Evolutionary conservation across 768 basidiomycete genomes (phyloP), one percentile per base, ranked within the genome.

Genomic region (Nidularia sp.): DNA sequence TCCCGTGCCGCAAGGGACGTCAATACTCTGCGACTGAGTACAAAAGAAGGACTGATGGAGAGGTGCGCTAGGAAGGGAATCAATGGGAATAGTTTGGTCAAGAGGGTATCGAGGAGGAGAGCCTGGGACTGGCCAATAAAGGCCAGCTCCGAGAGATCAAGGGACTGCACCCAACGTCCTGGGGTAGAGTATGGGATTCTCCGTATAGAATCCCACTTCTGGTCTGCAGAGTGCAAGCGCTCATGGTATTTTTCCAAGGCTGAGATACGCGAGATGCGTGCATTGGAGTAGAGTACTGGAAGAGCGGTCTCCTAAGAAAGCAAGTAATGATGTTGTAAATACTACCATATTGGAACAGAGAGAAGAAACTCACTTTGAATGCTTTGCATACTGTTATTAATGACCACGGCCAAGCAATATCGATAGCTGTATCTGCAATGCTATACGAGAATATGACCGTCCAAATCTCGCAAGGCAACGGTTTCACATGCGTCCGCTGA

Each of bases 121-220:
- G 76, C 70, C 49, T 85, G 76, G 6, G 73, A 66, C 56, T 75
- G 71, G 25, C 77, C 70, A 45, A 60, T 62, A 58, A 70, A 73
- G 43, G 64, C 57, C 34, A 90, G 58, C 18, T 69, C 66, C 4
- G 88, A 84, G 5, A 97, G 69, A 66, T 96, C 87, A 22, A 97
- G 73, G 7, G 64, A 66, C 53, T 85, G 86, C 1, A 96, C 83
- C 88, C 91, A 95, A 62, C 93, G 78, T 31, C 93, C 93, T 1
- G 93, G 93, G 0, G 87, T 79, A 3, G 92, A 94, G 60, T 87
- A 89, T 0, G 90, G 90, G 57, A 90, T 92, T 47, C 93, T 80
- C 48, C 90, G 82, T 52, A 96, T 84, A 43, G 90, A 89, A 60
- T 93, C 91, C 93, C 93, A 96, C 61, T 78, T 80, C 58, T 81